phyloP scores from a whole-genome alignment of 2,329 filamentous ascomycete species.

The Septoria linicola region DNA sequence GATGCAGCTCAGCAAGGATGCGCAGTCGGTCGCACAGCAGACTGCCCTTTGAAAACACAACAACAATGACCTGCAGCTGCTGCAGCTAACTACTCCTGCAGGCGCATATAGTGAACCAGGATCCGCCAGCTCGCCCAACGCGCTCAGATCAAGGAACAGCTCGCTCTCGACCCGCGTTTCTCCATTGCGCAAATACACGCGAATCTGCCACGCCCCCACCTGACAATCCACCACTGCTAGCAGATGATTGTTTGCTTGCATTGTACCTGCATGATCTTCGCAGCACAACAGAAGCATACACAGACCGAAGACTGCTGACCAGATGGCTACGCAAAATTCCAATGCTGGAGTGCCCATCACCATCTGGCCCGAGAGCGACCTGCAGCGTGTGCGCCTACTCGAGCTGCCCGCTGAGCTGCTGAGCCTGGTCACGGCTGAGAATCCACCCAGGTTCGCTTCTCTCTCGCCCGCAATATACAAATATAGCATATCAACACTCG shows the following conservation, averaged over 20 bases:
- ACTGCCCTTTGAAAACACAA: too few relatives aligned
- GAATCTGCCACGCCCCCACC: background rate
- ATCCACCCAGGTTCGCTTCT: conserved; percentile 38
- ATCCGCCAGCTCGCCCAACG: too few relatives aligned
- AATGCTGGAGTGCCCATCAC: conserved; percentile 45
- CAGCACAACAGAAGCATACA: conserved; percentile 1
- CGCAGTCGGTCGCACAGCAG: background rate
- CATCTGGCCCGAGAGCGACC: conserved; percentile 42
- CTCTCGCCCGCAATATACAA: conserved; percentile 2
- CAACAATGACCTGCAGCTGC: too few relatives aligned
- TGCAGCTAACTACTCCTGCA: too few relatives aligned
- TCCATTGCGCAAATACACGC: too few relatives aligned
- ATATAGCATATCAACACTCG: background rate
- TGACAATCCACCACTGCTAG: background rate
- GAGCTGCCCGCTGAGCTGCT: conserved; percentile 61
- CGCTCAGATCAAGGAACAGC: too few relatives aligned
- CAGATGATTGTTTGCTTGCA: too few relatives aligned
- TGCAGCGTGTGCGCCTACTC: conserved; percentile 58
- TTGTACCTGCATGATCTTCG: background rate
- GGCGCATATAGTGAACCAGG: background rate
- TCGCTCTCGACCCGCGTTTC: too few relatives aligned
- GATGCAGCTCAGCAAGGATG: background rate
- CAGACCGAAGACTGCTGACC: too few relatives aligned
- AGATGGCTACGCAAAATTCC: conserved; percentile 47
- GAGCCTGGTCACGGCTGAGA: conserved; percentile 46